Conservation (phyloP, 345 rosid genomes). For the Boechera stricta region DNA sequence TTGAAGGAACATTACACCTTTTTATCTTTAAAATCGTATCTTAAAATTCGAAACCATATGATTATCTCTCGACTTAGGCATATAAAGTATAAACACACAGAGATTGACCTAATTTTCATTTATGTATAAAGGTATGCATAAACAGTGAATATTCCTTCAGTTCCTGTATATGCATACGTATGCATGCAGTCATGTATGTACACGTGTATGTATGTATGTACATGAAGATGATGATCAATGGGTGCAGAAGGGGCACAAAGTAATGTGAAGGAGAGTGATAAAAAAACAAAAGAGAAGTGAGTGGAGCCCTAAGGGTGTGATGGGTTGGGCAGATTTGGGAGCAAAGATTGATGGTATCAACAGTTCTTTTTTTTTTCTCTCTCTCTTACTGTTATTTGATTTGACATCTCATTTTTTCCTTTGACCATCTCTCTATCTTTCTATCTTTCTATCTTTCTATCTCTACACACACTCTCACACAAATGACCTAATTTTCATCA, state of each 20-base stretch:
- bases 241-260: constrained; percentile 42
- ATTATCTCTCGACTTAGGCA: constrained; percentile 19
- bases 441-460: constrained; percentile 19
- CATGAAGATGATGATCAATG: constrained; percentile 33
- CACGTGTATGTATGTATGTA: constrained; percentile 28
- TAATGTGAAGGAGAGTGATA: constrained; percentile 42
- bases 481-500: constrained; percentile 40
- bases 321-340: constrained; percentile 55
- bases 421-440: constrained; percentile 44
- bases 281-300: constrained; percentile 42
- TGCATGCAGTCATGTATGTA: constrained; percentile 42
- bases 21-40: constrained; percentile 23
- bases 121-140: constrained; percentile 13
- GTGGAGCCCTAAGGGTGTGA: constrained; percentile 55
- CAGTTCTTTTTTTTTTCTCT: constrained; percentile 30
- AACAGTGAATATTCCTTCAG: constrained; percentile 35
- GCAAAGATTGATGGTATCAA: constrained; percentile 47
- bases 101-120: constrained; percentile 26
- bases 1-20: constrained; percentile 40
- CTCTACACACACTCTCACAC: constrained; percentile 38
- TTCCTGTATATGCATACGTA: constrained; percentile 38
- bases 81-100: not conserved
- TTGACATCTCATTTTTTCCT: constrained; percentile 48
- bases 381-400: constrained; percentile 40
- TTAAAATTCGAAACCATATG: constrained; percentile 27